phyloP scores from a whole-genome alignment of 2,329 filamentous ascomycete genomes.

The Thelonectria discophora region DNA sequence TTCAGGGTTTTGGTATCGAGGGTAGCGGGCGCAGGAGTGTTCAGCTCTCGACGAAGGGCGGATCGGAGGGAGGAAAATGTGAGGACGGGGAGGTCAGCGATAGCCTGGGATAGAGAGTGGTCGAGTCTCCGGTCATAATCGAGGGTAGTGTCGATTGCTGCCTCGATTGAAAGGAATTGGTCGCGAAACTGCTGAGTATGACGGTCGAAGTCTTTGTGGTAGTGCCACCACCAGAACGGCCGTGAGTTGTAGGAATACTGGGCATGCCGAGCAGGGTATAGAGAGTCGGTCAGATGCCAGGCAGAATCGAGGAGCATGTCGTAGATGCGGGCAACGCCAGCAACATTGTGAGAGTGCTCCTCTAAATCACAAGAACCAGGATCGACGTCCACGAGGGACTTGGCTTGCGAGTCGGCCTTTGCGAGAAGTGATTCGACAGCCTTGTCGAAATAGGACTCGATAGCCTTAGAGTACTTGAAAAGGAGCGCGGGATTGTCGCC shows the following conservation, averaged over 20 bases:
- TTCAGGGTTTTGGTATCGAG: conserved; percentile 47
- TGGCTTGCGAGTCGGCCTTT: conserved; percentile 29
- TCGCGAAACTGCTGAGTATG: conserved; percentile 44
- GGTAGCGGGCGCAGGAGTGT: conserved; percentile 37
- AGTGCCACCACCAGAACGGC: conserved; percentile 54
- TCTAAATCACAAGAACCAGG: conserved; percentile 13
- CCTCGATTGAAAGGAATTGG: conserved; percentile 40
- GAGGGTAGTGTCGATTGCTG: conserved; percentile 42
- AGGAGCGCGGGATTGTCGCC: conserved; percentile 35
- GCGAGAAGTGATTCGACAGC: conserved; percentile 36
- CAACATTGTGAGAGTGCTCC: conserved; percentile 32
- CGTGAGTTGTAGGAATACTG: conserved; percentile 47
- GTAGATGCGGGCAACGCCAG: conserved; percentile 37
- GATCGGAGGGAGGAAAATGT: conserved; percentile 46
- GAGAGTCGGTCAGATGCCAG: conserved; percentile 47
- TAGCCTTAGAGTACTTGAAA: conserved; percentile 37
- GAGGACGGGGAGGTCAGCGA: conserved; percentile 47
- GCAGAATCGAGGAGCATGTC: conserved; percentile 51
- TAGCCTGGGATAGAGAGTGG: conserved; percentile 46
- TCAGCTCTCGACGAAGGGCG: conserved; percentile 44
- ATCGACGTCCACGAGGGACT: conserved; percentile 23
- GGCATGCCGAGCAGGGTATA: conserved; percentile 47
- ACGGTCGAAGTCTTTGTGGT: conserved; percentile 48
- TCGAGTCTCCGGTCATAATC: conserved; percentile 45
- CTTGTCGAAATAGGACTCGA: conserved; percentile 47